Base-by-base conservation (phyloP, 768 basidiomycete species). In the Kwoniella pini region DNA sequence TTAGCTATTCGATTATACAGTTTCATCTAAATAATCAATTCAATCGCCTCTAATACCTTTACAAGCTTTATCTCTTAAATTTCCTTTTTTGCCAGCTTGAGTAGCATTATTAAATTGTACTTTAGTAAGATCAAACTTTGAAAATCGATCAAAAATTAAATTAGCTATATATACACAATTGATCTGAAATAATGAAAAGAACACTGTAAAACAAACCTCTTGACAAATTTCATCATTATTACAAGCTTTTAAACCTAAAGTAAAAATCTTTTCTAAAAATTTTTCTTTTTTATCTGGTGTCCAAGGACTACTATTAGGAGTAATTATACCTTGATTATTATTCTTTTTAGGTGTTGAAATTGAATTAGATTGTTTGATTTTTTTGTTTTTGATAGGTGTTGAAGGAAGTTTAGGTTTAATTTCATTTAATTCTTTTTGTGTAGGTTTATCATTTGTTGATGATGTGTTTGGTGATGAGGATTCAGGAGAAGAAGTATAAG, bases 11-110 rank as follows among this genome's bases (percentile, higher is more conserved):
- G n/a, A n/a, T n/a, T n/a, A n/a, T n/a, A n/a, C n/a, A n/a, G n/a
- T n/a, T n/a, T n/a, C n/a, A n/a, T n/a, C 33, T 7, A 36, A 26
- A 4, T 50, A n/a, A 2, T 13, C 5, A 13, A 46, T 24, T 9
- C 31, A 36, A 31, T 57, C 63, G 2, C 63, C 59, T 44, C 45
- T 50, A 2, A 65, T 55, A n/a, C 48, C 55, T 51, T 65, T 65
- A 56, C 39, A 43, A 54, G 60, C 60, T 40, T 65, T 65, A 33
- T 61, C 59, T 40, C 60, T 44, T 12, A 61, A 28, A 43, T 65
- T 65, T 1, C 64, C 64, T 31, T 53, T 58, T 27, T 53, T 65
- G 4, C 54, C 64, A n/a, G 49, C 33, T 28, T 53, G 51, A 12
- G 54, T 51, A 11, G 57, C 63, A 48, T 65, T 65, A 0, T 21